phyloP scores from a whole-genome alignment of 495 filamentous ascomycete species.

The Podospora pseudocomata region DNA sequence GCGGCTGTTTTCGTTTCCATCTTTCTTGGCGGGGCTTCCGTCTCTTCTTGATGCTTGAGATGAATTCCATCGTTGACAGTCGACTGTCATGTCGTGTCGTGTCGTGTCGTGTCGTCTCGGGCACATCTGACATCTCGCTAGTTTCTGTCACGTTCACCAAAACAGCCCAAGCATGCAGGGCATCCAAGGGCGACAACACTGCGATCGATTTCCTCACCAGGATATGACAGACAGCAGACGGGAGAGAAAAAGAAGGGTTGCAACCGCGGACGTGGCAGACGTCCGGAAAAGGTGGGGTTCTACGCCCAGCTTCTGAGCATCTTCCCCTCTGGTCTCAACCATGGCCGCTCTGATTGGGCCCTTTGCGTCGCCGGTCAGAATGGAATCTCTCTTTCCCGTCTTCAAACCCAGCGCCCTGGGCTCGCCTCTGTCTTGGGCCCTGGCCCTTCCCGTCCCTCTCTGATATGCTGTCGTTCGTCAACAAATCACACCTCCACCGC shows the following conservation, averaged over 20 bases:
- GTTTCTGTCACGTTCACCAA: too few species aligned
- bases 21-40: background rate
- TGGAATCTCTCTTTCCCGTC: background rate
- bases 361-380: background rate
- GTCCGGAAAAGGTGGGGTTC: constrained; percentile 7
- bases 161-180: background rate
- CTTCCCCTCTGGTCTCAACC: background rate
- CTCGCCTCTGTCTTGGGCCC: constrained; percentile 1
- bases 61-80: background rate
- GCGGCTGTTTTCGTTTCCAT: background rate
- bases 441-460: background rate
- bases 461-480: constrained; percentile 1
- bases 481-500: background rate
- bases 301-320: constrained; percentile 3
- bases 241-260: background rate
- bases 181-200: background rate
- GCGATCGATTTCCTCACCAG: background rate
- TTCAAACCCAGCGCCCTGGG: background rate
- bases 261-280: constrained; percentile 7
- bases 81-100: background rate
- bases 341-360: background rate
- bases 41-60: background rate
- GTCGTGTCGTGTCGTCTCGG: background rate
- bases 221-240: background rate
- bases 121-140: background rate